These are phyloP conservation scores for Saccharomyces paradoxus DNA, from an alignment of 805 yeast genomes.

Conservation along the genomic window DNA sequence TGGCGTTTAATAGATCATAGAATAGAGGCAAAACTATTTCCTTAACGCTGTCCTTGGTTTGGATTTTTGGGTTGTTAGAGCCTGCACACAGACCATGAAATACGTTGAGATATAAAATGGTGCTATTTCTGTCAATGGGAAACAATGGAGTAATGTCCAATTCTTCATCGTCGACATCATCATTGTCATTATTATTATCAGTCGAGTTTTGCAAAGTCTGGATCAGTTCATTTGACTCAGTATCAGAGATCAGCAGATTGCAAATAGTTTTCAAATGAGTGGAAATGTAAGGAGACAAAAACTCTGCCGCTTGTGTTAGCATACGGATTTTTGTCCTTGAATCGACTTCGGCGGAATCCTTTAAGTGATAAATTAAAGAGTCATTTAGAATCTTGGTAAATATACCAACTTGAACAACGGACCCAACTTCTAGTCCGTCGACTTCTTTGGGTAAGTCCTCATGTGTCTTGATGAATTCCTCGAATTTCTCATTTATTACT, in stretches of 20 bases:
- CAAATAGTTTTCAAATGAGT: slow-evolving; percentile 18
- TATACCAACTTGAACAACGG: slow-evolving; percentile 20
- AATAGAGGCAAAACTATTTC: slow-evolving; percentile 20
- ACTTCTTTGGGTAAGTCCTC: slow-evolving; percentile 10
- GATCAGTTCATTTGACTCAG: slow-evolving; percentile 10
- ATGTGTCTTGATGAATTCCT: slow-evolving; percentile 32
- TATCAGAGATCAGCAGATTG: slow-evolving; percentile 19
- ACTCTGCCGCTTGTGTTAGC: slow-evolving; percentile 29
- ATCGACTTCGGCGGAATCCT: slow-evolving; percentile 5
- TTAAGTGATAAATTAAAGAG: slow-evolving; percentile 17
- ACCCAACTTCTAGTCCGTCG: slow-evolving; percentile 10
- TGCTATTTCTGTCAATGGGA: slow-evolving; percentile 17
- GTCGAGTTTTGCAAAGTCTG: slow-evolving; percentile 2
- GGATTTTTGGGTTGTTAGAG: slow-evolving; percentile 17
- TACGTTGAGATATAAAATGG: slow-evolving; percentile 20
- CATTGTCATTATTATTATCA: slow-evolving; percentile 5
- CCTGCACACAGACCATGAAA: slow-evolving; percentile 27
- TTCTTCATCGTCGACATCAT: slow-evolving; percentile 4
- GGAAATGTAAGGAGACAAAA: slow-evolving; percentile 24
- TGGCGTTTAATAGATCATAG: slow-evolving; percentile 14
- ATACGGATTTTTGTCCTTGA: slow-evolving; percentile 11
- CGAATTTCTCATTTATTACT: slow-evolving; percentile 35
- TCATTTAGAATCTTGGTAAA: slow-evolving; percentile 20
- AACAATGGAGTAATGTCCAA: slow-evolving; percentile 14
- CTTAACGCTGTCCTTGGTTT: slow-evolving; percentile 15